Evolutionary conservation across 768 basidiomycete genomes (phyloP), one percentile per base, ranked within the genome.

Genomic region (Mycena latifolia): DNA sequence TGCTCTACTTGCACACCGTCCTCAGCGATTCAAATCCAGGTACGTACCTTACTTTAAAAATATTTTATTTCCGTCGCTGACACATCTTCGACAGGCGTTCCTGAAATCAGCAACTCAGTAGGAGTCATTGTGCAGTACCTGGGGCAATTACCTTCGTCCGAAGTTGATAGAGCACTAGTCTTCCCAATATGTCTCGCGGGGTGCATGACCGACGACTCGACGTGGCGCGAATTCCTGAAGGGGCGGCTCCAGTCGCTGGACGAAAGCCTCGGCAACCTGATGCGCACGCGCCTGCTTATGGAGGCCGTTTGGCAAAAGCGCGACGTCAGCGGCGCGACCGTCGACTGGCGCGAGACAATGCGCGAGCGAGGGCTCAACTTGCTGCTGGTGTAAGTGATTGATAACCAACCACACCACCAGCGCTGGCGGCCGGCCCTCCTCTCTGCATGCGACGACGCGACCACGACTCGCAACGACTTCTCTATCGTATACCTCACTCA

Each of bases 111-210:
- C 59, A 77, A 81, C 43, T 87, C 86, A 11, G 87, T 91, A 31
- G 84, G 85, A 28, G 75, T 73, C 46, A 84, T 92, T 52, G 79
- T 87, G 55, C 84, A 85, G 48, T 77, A 84, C 24, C 74, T 93
- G 59, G 78, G 81, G 61, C 84, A 85, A 69, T 74, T 93, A 56
- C 85, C 84, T 28, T 77, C 86, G 45, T 88, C 89, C 18, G 81
- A 86, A 62, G 76, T 87, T 46, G 93, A 95, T 75, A 86, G 91
- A 61, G 83, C 86, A 10, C 76, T 93, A 45, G 80, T 92, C 24
- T 90, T 93, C 77, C 92, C 93, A 29, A 84, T 92, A 60, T 90
- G 88, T 74, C 80, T 95, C 45, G 88, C 89, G 31, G 93, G 90
- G 7, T 88, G 88, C 75, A 84, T 94, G 84, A 86, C 91, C 48